Evolutionary conservation across 2,329 filamentous ascomycete genomes (phyloP).

Genomic region (Diaporthe australafricana): DNA sequence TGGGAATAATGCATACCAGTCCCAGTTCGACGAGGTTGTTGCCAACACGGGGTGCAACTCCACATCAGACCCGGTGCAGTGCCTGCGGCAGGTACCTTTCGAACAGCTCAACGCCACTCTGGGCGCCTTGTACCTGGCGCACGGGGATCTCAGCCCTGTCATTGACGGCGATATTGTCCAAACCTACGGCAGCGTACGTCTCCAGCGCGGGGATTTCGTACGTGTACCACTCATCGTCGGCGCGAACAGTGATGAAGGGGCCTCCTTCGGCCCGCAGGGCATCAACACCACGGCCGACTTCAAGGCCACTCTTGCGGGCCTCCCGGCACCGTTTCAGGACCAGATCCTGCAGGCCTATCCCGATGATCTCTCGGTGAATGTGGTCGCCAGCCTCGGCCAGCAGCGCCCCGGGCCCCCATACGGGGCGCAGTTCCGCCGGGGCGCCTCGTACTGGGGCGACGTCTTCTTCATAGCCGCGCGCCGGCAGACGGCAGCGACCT

Average conservation of each 20-base stretch:
- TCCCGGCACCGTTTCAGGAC: not conserved
- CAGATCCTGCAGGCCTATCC: constrained; percentile 4
- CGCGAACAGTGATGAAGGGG: constrained; percentile 45
- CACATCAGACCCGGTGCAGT: constrained; percentile 36
- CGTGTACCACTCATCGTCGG: constrained; percentile 8
- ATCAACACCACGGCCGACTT: constrained; percentile 34
- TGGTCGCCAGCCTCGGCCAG: constrained; percentile 15
- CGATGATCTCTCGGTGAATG: constrained; percentile 10
- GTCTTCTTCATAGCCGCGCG: constrained; percentile 25
- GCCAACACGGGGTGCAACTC: constrained; percentile 11
- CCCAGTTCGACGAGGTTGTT: constrained; percentile 14
- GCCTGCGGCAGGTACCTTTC: constrained; percentile 46
- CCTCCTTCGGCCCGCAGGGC: constrained; percentile 25
- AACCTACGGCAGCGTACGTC: not conserved
- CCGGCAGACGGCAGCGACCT: constrained; percentile 20
- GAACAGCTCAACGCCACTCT: constrained; percentile 46
- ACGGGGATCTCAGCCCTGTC: not conserved
- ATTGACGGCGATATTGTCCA: constrained; percentile 3
- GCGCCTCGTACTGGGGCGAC: constrained; percentile 35
- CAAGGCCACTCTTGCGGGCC: constrained; percentile 11
- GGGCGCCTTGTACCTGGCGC: not conserved
- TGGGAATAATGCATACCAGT: not conserved
- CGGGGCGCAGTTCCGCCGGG: constrained; percentile 37
- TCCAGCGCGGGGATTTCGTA: not conserved
- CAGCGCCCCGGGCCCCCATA: constrained; percentile 3